Conservation (phyloP, 495 filamentous ascomycete genomes). For the Lasiosphaeris hirsuta region DNA sequence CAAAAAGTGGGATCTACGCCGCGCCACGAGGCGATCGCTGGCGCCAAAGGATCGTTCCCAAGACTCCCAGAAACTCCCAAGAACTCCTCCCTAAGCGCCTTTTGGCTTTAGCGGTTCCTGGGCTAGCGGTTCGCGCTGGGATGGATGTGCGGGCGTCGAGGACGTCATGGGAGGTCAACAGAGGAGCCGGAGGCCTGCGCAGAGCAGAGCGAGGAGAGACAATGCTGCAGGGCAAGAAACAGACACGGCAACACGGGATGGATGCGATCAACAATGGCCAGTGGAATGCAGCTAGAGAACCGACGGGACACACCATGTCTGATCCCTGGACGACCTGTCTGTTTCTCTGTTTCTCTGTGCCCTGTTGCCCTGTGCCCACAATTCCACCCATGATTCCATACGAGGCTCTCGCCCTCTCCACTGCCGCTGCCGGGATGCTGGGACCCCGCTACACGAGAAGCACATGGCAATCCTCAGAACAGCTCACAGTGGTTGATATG, state of each 20-base stretch:
- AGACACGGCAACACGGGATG: background rate
- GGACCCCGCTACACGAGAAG: background rate
- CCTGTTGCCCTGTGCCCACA: no score
- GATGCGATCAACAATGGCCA: background rate
- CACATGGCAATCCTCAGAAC: no score
- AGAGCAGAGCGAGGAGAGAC: background rate
- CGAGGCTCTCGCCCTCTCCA: slow-evolving; percentile 4
- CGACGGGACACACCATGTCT: background rate
- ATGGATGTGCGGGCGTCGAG: no score
- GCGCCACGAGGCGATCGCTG: background rate
- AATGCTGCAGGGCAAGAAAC: background rate
- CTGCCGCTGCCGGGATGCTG: background rate
- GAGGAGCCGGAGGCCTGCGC: no score
- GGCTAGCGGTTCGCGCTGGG: no score
- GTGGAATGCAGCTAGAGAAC: slow-evolving; percentile 15
- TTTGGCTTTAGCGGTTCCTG: no score
- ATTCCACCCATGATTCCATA: background rate
- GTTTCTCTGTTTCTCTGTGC: slow-evolving; percentile 14
- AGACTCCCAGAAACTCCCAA: no score
- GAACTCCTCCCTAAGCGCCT: background rate
- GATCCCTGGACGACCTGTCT: background rate
- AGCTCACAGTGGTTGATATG: no score
- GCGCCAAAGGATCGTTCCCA: background rate
- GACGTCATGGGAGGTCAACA: no score
- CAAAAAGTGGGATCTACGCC: slow-evolving; percentile 10